These are phyloP conservation scores for Colletotrichum tabaci DNA, from an alignment of 2,329 filamentous ascomycete species.

Conservation along the genomic window DNA sequence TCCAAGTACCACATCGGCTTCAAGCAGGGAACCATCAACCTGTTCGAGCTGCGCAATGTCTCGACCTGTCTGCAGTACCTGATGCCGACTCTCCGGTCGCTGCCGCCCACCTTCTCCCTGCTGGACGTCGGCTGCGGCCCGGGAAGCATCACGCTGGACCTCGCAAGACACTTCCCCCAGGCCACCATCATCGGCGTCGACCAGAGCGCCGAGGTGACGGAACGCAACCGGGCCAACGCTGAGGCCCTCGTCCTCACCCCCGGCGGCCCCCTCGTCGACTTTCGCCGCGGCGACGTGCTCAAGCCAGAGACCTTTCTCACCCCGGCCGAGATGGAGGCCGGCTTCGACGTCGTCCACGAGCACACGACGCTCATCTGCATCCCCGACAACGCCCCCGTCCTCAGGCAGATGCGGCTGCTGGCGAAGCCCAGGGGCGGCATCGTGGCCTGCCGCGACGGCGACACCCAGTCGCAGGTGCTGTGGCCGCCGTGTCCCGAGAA, in stretches of 20 bases:
- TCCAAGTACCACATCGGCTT: conserved; percentile 31
- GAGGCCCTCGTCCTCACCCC: too few relatives aligned
- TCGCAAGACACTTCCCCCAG: conserved; percentile 53
- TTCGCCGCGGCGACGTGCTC: too few relatives aligned
- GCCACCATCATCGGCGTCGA: conserved; percentile 56
- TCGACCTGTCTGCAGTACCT: conserved; percentile 45
- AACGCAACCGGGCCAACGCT: conserved; percentile 18
- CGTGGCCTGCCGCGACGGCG: conserved; percentile 26
- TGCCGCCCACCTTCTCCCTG: conserved; percentile 47
- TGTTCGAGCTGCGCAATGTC: conserved; percentile 34
- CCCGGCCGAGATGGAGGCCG: too few relatives aligned
- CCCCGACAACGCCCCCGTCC: too few relatives aligned
- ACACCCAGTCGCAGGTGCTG: conserved; percentile 11
- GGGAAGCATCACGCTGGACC: too few relatives aligned
- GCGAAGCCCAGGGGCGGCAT: conserved; percentile 14
- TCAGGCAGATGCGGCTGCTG: not conserved
- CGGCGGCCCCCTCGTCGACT: too few relatives aligned
- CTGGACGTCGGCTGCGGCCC: conserved; percentile 48
- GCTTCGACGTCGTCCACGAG: too few relatives aligned
- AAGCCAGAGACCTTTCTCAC: too few relatives aligned
- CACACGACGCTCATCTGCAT: too few relatives aligned
- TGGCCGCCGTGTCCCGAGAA: conserved; percentile 31
- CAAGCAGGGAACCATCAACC: conserved; percentile 30
- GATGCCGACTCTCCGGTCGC: conserved; percentile 51
- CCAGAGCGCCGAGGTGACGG: conserved; percentile 33